Evolutionary conservation across 768 basidiomycete genomes (phyloP).

Genomic region (Crucibulum laeve): DNA sequence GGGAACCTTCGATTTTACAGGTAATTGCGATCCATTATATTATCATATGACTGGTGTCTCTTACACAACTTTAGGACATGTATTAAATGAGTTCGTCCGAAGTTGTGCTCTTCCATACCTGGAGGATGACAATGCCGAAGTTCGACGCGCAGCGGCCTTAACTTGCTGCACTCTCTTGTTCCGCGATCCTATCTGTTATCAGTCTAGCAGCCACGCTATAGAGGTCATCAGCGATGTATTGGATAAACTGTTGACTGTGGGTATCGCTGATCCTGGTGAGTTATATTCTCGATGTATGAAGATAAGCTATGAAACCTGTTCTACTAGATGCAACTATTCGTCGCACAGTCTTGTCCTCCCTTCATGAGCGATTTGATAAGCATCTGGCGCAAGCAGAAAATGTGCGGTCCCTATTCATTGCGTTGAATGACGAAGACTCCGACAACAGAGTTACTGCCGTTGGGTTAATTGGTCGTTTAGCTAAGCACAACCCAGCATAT

Average conservation of each 20-base stretch:
- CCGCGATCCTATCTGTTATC: conserved; percentile 92
- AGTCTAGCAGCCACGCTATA: conserved; percentile 93
- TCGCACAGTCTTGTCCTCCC: conserved; percentile 75
- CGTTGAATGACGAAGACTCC: conserved; percentile 94
- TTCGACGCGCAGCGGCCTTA: conserved; percentile 84
- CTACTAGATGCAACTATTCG: conserved; percentile 72
- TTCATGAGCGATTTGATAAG: conserved; percentile 94
- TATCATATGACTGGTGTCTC: conserved; percentile 2
- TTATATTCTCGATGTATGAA: neutral
- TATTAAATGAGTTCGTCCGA: conserved; percentile 94
- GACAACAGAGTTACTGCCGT: conserved; percentile 92
- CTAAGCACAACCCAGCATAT: conserved; percentile 95
- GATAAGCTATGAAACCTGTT: conserved; percentile 2
- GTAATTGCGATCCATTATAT: conserved; percentile 34
- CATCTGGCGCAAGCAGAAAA: conserved; percentile 98
- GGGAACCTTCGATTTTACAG: conserved; percentile 92
- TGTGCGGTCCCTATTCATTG: conserved; percentile 95
- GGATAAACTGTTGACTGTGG: conserved; percentile 92
- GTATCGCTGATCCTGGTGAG: conserved; percentile 91
- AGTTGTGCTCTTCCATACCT: conserved; percentile 88
- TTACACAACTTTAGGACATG: conserved; percentile 56
- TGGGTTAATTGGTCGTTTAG: conserved; percentile 85
- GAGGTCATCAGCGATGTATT: conserved; percentile 98
- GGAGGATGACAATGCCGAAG: conserved; percentile 86
- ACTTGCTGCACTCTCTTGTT: conserved; percentile 92